Evolutionary conservation across 208 protist species (phyloP), one percentile per base, ranked within the genome.

Genomic region (Angomonas ambiguus): DNA sequence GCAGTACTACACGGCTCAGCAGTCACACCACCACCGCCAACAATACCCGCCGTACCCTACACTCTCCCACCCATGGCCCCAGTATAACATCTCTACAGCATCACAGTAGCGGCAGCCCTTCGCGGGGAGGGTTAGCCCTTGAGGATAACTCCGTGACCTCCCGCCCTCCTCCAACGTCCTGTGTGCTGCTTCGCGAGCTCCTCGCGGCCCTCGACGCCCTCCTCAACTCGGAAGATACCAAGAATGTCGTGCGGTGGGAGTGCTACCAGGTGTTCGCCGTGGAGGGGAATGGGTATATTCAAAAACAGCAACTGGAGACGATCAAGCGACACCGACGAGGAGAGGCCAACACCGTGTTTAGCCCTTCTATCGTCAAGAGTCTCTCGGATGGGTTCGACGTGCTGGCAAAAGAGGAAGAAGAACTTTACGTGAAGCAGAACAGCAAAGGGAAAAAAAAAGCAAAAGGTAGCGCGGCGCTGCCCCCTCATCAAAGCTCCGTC

Each of bases 221-320:
- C 1, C 62, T 91, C 20, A 91, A 91, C 71, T 79, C 79, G 18
- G 13, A 34, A 6, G 76, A 77, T 33, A 86, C 85, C 35, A 61
- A 69, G 24, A 59, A 69, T n/a, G 66, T 83, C 0, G 74, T 93
- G 68, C 83, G 87, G 6, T 83, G 76, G 74, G 57, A 79, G n/a
- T 88, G 82, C 69, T 94, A 88, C 70, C 25, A 66, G 38, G 65
- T 81, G 22, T 51, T 91, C 63, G 72, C 76, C 32, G 57, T 31
- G 5, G 79, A 89, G 62, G 79, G 62, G 3, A 72, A 88, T 49
- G 84, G 80, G 20, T 94, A 84, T 68, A 89, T 94, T n/a, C 83
- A 91, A n/a, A 53, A 53, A 53, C 45, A 53, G 24, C 45, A 53
- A n/a, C 24, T 53, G 20, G 45, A 53, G 20, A 18, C 11, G 6